These are phyloP conservation scores for Epichloe sibirici DNA, from an alignment of 2,329 filamentous ascomycete species.

Conservation along the genomic window DNA sequence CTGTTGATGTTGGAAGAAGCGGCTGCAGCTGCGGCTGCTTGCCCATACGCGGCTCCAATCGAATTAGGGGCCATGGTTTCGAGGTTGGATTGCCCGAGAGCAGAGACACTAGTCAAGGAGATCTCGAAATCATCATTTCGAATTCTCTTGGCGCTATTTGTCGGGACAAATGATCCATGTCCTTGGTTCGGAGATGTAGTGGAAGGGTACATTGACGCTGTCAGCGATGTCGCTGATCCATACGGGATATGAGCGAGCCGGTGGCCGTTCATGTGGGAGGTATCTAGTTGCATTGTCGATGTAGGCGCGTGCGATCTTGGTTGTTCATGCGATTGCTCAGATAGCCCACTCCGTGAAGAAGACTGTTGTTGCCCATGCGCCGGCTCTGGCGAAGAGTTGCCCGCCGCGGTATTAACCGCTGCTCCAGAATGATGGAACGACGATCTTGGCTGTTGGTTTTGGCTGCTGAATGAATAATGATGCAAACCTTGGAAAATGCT, in stretches of 20 bases:
- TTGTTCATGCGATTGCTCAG: conserved; percentile 25
- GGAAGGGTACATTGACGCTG: conserved; percentile 40
- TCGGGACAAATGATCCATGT: conserved; percentile 18
- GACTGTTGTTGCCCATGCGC: conserved; percentile 20
- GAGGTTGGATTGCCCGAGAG: conserved; percentile 43
- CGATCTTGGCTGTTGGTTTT: conserved; percentile 22
- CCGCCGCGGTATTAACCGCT: conserved; percentile 22
- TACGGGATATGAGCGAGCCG: conserved; percentile 44
- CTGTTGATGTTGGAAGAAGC: conserved; percentile 7
- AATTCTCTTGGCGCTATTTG: conserved; percentile 34
- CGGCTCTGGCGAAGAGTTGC: conserved; percentile 32
- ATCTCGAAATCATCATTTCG: conserved; percentile 49
- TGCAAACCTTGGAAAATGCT: conserved; percentile 9
- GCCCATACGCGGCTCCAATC: conserved; percentile 38
- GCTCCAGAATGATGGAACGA: conserved; percentile 35
- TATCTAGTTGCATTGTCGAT: conserved; percentile 38
- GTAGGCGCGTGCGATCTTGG: conserved; percentile 26
- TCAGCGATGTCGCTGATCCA: conserved; percentile 34
- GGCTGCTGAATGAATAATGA: conserved; percentile 7
- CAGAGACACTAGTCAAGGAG: conserved; percentile 35
- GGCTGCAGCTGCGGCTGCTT: conserved; percentile 25
- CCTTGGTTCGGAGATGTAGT: conserved; percentile 29
- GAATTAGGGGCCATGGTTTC: conserved; percentile 42
- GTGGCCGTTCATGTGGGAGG: conserved; percentile 38
- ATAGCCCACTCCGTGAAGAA: conserved; percentile 20